Base-by-base conservation (phyloP, 2,329 filamentous ascomycete species). In the Aspergillus quadrilineatus region DNA sequence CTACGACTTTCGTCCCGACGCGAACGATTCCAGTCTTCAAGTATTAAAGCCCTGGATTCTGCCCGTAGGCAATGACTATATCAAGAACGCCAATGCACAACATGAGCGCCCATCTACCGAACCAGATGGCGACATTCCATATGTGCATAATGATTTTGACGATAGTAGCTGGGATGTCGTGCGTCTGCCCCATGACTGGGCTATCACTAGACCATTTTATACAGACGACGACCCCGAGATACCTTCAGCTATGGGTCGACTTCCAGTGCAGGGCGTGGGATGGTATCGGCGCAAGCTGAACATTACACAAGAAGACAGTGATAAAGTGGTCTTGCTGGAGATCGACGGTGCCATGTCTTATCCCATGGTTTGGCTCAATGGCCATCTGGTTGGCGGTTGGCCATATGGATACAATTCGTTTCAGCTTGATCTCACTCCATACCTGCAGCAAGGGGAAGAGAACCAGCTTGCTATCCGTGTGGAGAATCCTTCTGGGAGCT, bases 341-440 rank as follows among this genome's bases (percentile, higher is more conserved):
- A 32, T 56, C 14, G 53, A 56, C n/a, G 53, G 53, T 1, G 42
- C 30, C 3, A 56, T 56, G 53, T 15, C 53, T 5, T 56, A 56
- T 28, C 17, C 47, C 1, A 56, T 51, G n/a, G 53, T 56, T 6
- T 56, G 53, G 53, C n/a, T 56, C 5, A 56, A 56, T 10, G 53
- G 47, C 0, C 39, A 51, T 0, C 9, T 56, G 26, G 53, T 56
- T 4, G 53, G 53, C 1, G 53, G 53, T 1, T 56, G 53, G 53
- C 53, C 53, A 1, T 56, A 46, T 26, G 53, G 53, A 9, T 56
- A 50, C 32, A 47, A 37, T 15, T 51, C 47, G 8, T 56, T 39
- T 5, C 42, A 39, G 8, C 54, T 56, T 4, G 42, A 51, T 29
- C n/a, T 56, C 1, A 56, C 48, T 9, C 22, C 32, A 14, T 56